These are phyloP conservation scores for Coniochaeta pulveracea DNA, from an alignment of 2,329 filamentous ascomycete species.

Conservation along the genomic window DNA sequence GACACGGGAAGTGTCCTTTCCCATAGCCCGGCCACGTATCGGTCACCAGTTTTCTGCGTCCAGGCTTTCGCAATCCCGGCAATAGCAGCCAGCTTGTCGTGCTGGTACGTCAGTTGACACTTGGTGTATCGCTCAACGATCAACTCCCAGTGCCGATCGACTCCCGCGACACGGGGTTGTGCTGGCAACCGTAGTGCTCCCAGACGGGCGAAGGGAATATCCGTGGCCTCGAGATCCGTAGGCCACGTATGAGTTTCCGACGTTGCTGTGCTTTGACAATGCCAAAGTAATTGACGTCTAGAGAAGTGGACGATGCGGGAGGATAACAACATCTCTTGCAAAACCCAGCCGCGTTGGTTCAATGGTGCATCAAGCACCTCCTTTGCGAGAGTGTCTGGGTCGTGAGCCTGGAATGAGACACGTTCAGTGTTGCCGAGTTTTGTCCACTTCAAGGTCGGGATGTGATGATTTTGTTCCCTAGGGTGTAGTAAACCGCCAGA, in stretches of 20 bases:
- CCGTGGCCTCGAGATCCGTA: slow-evolving; percentile 1
- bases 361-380: background rate
- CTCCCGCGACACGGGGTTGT: background rate
- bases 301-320: slow-evolving; percentile 1
- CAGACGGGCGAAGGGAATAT: background rate
- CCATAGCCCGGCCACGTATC: slow-evolving; percentile 6
- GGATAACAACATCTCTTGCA: slow-evolving; percentile 5
- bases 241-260: background rate
- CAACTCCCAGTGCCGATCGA: slow-evolving; percentile 1
- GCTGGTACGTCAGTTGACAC: background rate
- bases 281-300: slow-evolving; percentile 1
- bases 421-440: background rate
- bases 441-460: background rate
- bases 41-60: background rate
- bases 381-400: background rate
- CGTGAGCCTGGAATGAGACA: background rate
- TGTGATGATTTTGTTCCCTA: background rate
- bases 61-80: slow-evolving; percentile 2
- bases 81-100: slow-evolving; percentile 4
- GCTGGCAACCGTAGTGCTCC: too few species aligned
- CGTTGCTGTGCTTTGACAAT: background rate
- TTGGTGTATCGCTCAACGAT: slow-evolving; percentile 5
- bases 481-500: background rate
- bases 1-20: slow-evolving; percentile 3
- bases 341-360: slow-evolving; percentile 5